phyloP scores from a whole-genome alignment of 371 early-diverging fungal genomes.

The Mucor sp. region DNA sequence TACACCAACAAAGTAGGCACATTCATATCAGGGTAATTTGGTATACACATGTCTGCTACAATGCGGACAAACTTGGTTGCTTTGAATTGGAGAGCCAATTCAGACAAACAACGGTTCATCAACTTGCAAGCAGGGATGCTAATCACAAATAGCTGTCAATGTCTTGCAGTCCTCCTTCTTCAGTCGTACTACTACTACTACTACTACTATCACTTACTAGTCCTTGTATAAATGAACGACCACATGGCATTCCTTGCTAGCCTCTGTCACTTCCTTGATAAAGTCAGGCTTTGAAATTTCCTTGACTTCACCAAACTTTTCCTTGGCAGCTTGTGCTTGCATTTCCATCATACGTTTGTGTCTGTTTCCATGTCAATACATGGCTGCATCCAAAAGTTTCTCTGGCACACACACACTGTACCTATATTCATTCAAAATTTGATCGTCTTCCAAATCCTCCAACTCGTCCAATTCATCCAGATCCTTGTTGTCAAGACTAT shows the following conservation, averaged over 20 bases:
- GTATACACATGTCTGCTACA: slow-evolving; percentile 90
- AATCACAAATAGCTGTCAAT: not conserved
- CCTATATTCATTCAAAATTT: slow-evolving; percentile 78
- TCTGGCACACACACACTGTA: slow-evolving; percentile 6
- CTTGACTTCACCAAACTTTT: slow-evolving; percentile 77
- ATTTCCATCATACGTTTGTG: slow-evolving; percentile 81
- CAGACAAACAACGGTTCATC: slow-evolving; percentile 73
- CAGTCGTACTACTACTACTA: slow-evolving; percentile 25
- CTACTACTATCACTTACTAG: too few relatives aligned
- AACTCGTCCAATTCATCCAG: slow-evolving; percentile 93
- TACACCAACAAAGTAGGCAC: slow-evolving; percentile 91
- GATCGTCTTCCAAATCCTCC: slow-evolving; percentile 86
- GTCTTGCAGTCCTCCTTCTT: not conserved
- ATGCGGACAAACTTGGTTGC: slow-evolving; percentile 93
- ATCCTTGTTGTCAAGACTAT: slow-evolving; percentile 63
- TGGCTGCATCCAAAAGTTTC: not conserved
- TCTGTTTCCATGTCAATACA: slow-evolving; percentile 24
- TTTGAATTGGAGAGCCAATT: slow-evolving; percentile 81
- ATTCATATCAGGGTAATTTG: slow-evolving; percentile 91
- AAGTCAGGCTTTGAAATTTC: slow-evolving; percentile 95
- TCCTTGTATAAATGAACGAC: slow-evolving; percentile 80
- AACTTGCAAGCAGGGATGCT: slow-evolving; percentile 81
- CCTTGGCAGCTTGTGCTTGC: slow-evolving; percentile 57
- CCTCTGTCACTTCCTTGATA: slow-evolving; percentile 86
- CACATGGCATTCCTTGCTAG: slow-evolving; percentile 77